Evolutionary conservation across 2,329 filamentous ascomycete genomes (phyloP).

Genomic region (Epichloe gansuensis): DNA sequence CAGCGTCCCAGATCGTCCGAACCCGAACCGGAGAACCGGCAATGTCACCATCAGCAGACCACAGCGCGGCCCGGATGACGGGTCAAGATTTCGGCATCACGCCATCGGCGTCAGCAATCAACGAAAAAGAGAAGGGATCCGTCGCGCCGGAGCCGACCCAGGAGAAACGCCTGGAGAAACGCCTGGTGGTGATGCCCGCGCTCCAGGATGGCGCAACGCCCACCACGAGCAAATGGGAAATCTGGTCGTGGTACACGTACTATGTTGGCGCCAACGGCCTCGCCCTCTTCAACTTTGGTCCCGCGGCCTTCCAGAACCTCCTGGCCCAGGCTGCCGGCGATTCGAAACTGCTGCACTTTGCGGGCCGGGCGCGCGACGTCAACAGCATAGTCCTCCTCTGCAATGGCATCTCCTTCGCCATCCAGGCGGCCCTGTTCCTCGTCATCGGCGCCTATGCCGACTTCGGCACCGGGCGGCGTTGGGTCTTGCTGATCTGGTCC

Average conservation of each 20-base stretch:
- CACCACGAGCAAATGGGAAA: conserved; percentile 13
- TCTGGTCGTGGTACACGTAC: conserved; percentile 28
- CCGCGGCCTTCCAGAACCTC: conserved; percentile 52
- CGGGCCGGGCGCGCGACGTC: conserved; percentile 43
- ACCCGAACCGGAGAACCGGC: background rate
- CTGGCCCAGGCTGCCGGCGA: conserved; percentile 45
- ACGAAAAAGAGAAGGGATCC: background rate
- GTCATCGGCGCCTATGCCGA: conserved; percentile 42
- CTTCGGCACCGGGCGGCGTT: conserved; percentile 51
- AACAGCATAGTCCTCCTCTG: conserved; percentile 52
- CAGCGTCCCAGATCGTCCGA: background rate
- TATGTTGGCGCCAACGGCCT: conserved; percentile 56
- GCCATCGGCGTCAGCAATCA: background rate
- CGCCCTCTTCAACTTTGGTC: conserved; percentile 50
- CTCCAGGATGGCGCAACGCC: conserved; percentile 2
- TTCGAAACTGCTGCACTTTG: conserved; percentile 38
- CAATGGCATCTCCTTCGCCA: conserved; percentile 56
- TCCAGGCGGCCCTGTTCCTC: conserved; percentile 46
- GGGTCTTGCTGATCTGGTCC: conserved; percentile 48
- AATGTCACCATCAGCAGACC: background rate
- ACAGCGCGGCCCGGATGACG: background rate
- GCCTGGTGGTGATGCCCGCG: conserved; percentile 1
- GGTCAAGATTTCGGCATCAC: background rate
- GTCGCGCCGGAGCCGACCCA: background rate
- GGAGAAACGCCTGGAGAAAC: background rate